Evolutionary conservation across 1,284 basidiomycete genomes (phyloP).

Genomic region (Cryptococcus floricola): DNA sequence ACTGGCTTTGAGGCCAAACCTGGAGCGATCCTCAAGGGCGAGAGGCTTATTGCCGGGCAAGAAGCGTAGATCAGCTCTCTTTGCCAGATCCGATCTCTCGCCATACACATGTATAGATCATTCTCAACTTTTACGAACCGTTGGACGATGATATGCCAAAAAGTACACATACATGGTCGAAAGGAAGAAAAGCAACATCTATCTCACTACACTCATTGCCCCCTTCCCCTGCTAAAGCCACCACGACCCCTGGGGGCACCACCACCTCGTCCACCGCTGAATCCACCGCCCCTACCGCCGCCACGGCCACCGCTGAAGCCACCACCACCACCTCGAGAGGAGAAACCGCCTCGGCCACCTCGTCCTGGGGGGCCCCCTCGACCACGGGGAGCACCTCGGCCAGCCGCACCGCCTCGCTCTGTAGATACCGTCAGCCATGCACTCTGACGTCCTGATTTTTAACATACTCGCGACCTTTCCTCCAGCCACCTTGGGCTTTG

Average conservation of each 20-base stretch:
- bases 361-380: conserved; percentile 43
- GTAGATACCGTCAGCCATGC: not conserved
- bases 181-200: not conserved
- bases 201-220: conserved; percentile 6
- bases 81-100: not conserved
- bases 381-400: conserved; percentile 34
- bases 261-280: conserved; percentile 21
- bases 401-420: conserved; percentile 36
- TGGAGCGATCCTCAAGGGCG: conserved; percentile 61
- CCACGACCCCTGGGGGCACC: conserved; percentile 8
- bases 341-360: conserved; percentile 43
- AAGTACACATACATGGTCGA: conserved; percentile 1
- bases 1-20: conserved; percentile 75
- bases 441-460: not conserved
- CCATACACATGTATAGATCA: not conserved
- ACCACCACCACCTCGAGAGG: conserved; percentile 52
- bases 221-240: conserved; percentile 10
- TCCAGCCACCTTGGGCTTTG: conserved; percentile 80
- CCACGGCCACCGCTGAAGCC: conserved; percentile 42
- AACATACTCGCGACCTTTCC: conserved; percentile 58
- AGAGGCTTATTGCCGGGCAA: conserved; percentile 56
- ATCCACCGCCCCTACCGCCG: conserved; percentile 31
- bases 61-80: conserved; percentile 23
- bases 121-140: not conserved
- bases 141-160: not conserved